Evolutionary conservation across 116 monocot genomes (phyloP).

Genomic region (Phalaenopsis hybrid): DNA sequence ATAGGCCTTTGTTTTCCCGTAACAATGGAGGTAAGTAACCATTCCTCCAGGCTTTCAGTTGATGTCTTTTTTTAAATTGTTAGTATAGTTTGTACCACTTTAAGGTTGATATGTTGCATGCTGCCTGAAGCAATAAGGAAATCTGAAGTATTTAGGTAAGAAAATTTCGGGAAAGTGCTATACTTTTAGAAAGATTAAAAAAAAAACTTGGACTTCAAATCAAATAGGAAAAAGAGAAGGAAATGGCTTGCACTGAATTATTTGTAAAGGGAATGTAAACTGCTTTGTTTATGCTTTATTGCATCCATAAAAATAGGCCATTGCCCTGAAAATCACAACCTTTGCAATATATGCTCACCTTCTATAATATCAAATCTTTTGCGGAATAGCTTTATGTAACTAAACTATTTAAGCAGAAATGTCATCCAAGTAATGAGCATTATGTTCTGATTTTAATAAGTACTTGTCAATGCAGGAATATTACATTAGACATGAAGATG

Average conservation of each 20-base stretch:
- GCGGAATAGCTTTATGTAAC: not conserved
- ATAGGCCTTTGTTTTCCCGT: not conserved
- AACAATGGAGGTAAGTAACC: not conserved
- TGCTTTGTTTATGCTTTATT: not conserved
- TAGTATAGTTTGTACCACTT: not conserved
- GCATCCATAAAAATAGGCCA: not conserved
- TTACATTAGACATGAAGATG: constrained; percentile 51
- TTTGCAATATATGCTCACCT: not conserved
- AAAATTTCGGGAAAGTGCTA: not conserved
- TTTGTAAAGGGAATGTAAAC: not conserved
- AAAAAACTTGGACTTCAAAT: not conserved
- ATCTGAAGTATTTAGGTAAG: not conserved
- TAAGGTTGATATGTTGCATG: not conserved
- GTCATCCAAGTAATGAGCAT: not conserved
- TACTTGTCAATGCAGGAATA: constrained; percentile 35
- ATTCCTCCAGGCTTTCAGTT: not conserved
- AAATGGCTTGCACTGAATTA: not conserved
- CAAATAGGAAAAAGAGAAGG: not conserved
- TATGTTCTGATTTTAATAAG: not conserved
- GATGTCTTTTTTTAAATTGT: not conserved
- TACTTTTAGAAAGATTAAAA: not conserved
- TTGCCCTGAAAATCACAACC: not conserved
- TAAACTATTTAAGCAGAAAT: not conserved
- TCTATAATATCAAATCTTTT: not conserved
- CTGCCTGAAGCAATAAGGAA: no score